Conservation (phyloP, 140 eudicot genomes). For the Bidens hawaiensis region DNA sequence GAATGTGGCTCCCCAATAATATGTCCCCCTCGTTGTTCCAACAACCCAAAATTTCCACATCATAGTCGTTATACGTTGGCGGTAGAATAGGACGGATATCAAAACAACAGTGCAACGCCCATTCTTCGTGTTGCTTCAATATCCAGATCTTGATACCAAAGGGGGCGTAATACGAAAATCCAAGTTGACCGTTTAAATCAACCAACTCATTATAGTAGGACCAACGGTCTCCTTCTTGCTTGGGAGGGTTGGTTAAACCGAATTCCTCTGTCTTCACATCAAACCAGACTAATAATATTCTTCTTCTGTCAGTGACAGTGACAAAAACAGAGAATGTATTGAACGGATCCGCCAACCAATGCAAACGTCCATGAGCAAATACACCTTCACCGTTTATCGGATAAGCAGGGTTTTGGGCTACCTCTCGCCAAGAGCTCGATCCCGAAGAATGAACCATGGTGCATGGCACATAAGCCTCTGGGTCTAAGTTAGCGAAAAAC, state of each 20-base stretch:
- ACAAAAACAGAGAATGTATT: no score
- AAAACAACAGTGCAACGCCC: not conserved
- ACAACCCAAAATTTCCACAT: not conserved
- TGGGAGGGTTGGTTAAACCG: not conserved
- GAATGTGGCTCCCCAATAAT: not conserved
- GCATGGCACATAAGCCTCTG: no score
- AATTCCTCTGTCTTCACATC: slow-evolving; percentile 2
- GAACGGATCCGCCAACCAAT: not conserved
- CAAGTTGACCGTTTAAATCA: not conserved
- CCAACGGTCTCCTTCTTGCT: not conserved
- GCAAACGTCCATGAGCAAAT: not conserved
- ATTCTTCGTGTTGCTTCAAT: slow-evolving; percentile 1
- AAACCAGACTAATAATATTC: not conserved
- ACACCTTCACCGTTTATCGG: not conserved
- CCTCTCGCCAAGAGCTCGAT: slow-evolving; percentile 1
- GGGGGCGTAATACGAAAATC: not conserved
- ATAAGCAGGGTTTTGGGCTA: not conserved
- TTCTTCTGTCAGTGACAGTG: not conserved
- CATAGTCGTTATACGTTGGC: no score
- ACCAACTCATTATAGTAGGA: not conserved
- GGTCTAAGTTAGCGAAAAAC: no score
- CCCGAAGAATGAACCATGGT: slow-evolving; percentile 7
- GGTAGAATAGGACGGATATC: not conserved
- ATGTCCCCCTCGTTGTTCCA: slow-evolving; percentile 15
- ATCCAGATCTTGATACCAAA: not conserved